Base-by-base conservation (phyloP, 2,329 filamentous ascomycete genomes). In the Trichophyton simii region DNA sequence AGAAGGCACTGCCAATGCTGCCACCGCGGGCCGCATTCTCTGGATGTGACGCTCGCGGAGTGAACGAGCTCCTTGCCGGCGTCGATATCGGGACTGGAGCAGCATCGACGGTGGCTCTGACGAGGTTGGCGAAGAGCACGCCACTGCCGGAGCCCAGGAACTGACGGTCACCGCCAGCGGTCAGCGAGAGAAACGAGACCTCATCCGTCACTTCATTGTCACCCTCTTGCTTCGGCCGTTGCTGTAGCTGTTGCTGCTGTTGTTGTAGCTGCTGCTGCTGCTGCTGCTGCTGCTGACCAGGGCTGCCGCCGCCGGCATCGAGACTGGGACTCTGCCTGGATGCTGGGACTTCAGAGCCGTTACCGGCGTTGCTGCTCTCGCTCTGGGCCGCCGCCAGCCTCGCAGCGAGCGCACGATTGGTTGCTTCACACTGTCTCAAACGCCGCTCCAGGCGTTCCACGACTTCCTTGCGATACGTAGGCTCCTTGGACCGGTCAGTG, bases 101-200 rank as follows among this genome's bases (percentile, higher is more conserved):
- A 36, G 63, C 58, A 25, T 64, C 60, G 52, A 66, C 60, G 55
- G 66, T 66, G 1, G 71, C 67, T 36, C 72, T 72, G 3, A 77
- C 68, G 0, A 78, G 64, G 62, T 74, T 75, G 1, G 77, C 77
- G 34, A 78, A 75, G 0, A 77, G 66, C 5, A 78, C 13, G 69
- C 63, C 63, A 41, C 63, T 64, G 36, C 60, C 60, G 4, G 60
- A 76, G 3, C 76, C 77, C 18, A 78, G 66, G 58, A 75, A 78
- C 18, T 76, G 72, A 9, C 72, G 70, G 3, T 76, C 75, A 0
- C 76, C 76, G 6, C 75, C 76, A 3, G 75, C 76, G 41, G 70
- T 75, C 15, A 74, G 68, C 5, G 75, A 76, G n/a, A 78, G 67
- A 60, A 74, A 74, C 0, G 75, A 74, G n/a, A 78, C 74, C 61